Conservation (phyloP, 2,329 filamentous ascomycete genomes). For the Beauveria brongniartii region DNA sequence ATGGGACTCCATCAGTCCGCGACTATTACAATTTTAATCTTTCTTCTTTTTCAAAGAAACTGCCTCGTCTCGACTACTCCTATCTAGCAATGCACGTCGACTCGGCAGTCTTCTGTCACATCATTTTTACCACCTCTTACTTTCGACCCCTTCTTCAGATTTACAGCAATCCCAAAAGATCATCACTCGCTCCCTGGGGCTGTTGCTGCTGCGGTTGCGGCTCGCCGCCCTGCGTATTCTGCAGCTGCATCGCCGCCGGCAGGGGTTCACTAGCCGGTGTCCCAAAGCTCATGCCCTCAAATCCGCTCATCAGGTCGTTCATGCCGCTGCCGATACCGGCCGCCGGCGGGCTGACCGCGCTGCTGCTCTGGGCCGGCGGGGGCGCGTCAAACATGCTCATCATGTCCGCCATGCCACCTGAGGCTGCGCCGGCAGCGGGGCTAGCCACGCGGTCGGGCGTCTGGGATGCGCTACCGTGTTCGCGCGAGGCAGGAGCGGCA, state of each 20-base stretch:
- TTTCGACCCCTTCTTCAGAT: slow-evolving; percentile 12
- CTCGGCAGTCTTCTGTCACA: no score
- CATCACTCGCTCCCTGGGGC: slow-evolving; percentile 52
- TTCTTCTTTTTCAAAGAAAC: not conserved
- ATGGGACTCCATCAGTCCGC: not conserved
- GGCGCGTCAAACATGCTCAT: slow-evolving; percentile 65
- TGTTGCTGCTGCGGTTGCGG: slow-evolving; percentile 23
- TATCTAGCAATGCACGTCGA: not conserved
- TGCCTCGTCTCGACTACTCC: not conserved
- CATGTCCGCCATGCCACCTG: slow-evolving; percentile 52
- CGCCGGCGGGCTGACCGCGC: slow-evolving; percentile 26
- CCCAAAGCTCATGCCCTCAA: slow-evolving; percentile 71
- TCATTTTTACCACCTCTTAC: not conserved
- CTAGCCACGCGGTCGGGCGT: slow-evolving; percentile 64
- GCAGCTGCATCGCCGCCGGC: slow-evolving; percentile 53
- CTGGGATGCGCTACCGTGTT: slow-evolving; percentile 44
- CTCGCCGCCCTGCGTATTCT: slow-evolving; percentile 24
- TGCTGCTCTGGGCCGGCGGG: slow-evolving; percentile 41
- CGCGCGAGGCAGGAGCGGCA: slow-evolving; percentile 78
- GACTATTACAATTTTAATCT: slow-evolving; percentile 4
- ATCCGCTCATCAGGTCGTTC: slow-evolving; percentile 85
- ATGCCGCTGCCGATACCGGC: slow-evolving; percentile 49
- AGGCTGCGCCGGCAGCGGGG: slow-evolving; percentile 38
- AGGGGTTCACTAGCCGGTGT: slow-evolving; percentile 52
- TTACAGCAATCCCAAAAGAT: slow-evolving; percentile 43